Base-by-base conservation (phyloP, 495 filamentous ascomycete species). In the Penicillium crystallinum region DNA sequence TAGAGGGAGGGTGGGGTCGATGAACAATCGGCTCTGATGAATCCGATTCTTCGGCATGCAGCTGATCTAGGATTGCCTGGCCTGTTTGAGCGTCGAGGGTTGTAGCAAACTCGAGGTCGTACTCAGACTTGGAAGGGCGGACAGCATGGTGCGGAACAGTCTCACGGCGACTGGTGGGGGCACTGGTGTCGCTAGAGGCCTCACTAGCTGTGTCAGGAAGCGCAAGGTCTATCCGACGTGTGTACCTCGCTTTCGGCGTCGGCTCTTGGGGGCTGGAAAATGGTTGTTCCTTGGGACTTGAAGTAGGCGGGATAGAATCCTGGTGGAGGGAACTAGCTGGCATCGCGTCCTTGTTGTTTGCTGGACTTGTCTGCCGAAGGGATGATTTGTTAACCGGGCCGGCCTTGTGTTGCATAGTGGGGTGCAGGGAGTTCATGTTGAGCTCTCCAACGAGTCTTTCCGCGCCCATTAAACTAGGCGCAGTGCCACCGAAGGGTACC, bases 371-470 rank as follows among this genome's bases (percentile, higher is more conserved):
- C 64, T 63, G 67, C 49, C 48, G 63, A 29, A 57, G 60, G 52
- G 71, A 61, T 17, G 65, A 67, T 58, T 68, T 54, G 61, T 62
- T 58, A 67, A 67, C 49, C 56, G 69, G 44, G 57, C 52, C 46
- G 64, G 56, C 42, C 65, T 69, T 56, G 53, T 50, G 54, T 40
- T 56, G 63, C 19, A 61, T 59, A 46, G 58, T 52, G 62, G 69
- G 68, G 58, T 65, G 58, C 54, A 65, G 68, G 44, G 84, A 86
- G 49, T 78, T 77, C 82, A 88, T 86, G 56, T 87, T 78, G 46
- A 89, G 69, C 57, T 83, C 77, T 54, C 81, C 76, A 54, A 89
- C 81, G 53, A 87, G 66, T 10, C 80, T 84, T 67, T 87, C 85
- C 46, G 85, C 78, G 34, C 84, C 85, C 54, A 82, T 75, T 30